Percentiles rank a stretch among this genome's conserved stretches.
These are phyloP conservation scores for Colletotrichum tropicicola DNA, from an alignment of 2,329 filamentous ascomycete species.

Conservation along the genomic window DNA sequence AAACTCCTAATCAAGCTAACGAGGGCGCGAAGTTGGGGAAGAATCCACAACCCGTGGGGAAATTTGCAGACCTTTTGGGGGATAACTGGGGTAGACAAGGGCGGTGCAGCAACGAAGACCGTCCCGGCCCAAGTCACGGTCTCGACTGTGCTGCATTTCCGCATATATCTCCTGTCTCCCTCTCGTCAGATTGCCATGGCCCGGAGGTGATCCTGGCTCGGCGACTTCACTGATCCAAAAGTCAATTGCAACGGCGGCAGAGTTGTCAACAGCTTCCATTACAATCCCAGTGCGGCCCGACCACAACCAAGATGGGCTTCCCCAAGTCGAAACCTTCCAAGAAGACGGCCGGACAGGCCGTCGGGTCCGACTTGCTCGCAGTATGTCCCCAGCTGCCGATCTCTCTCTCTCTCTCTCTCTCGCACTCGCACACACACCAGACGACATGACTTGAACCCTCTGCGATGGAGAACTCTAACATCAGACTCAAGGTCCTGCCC, in stretches of 20 bases:
- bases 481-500: constrained; percentile 45
- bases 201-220: not conserved
- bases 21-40: constrained; percentile 11
- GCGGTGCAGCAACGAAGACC: not conserved
- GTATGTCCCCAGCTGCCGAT: not conserved
- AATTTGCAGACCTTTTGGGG: constrained; percentile 1
- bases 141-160: not conserved
- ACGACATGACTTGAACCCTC: no score
- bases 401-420: not conserved
- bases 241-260: constrained; percentile 1
- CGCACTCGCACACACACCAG: no score
- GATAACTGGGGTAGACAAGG: constrained; percentile 12
- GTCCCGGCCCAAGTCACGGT: not conserved
- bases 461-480: not conserved
- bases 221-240: constrained; percentile 9
- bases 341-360: constrained; percentile 9
- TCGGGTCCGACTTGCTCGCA: constrained; percentile 18
- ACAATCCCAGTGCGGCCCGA: constrained; percentile 8
- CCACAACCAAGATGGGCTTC: constrained; percentile 16
- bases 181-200: not conserved
- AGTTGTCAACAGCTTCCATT: not conserved
- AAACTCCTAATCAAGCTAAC: not conserved
- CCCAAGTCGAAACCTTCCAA: constrained; percentile 6
- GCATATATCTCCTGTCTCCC: constrained; percentile 4
- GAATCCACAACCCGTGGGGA: constrained; percentile 22